Evolutionary conservation across 2,329 filamentous ascomycete species (phyloP).

Genomic region (Ascochyta pisi): DNA sequence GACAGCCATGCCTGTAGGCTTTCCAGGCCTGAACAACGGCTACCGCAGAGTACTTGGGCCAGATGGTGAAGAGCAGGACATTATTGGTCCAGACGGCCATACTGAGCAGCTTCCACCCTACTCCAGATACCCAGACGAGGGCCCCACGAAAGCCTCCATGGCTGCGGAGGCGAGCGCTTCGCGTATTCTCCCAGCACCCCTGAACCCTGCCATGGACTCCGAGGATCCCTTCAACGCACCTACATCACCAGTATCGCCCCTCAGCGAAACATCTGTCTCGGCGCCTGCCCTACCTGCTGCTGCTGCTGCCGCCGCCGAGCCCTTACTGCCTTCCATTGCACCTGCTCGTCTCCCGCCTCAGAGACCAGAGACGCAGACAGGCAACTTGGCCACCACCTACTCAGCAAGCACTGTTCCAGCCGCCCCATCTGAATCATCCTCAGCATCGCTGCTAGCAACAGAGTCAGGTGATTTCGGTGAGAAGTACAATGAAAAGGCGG

Average conservation of each 20-base stretch:
- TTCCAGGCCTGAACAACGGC: constrained; percentile 68
- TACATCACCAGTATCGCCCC: constrained; percentile 32
- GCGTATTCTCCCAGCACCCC: constrained; percentile 31
- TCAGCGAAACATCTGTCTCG: constrained; percentile 28
- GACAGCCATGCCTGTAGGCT: constrained; percentile 71
- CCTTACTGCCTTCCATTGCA: constrained; percentile 32
- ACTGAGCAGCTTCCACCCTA: constrained; percentile 92
- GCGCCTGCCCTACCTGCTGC: constrained; percentile 25
- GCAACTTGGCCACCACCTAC: constrained; percentile 26
- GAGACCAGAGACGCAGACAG: constrained; percentile 43
- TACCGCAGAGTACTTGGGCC: constrained; percentile 78
- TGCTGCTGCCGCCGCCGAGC: constrained; percentile 28
- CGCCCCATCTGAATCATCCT: constrained; percentile 38
- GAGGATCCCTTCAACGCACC: constrained; percentile 35
- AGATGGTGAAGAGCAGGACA: constrained; percentile 85
- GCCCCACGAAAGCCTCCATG: constrained; percentile 63
- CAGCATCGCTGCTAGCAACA: constrained; percentile 33
- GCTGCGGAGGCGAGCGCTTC: constrained; percentile 45
- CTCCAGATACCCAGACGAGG: constrained; percentile 83
- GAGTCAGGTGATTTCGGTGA: constrained; percentile 29
- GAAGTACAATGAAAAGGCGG: constrained; percentile 31
- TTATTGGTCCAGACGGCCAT: constrained; percentile 87
- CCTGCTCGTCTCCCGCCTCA: constrained; percentile 40
- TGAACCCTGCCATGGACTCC: constrained; percentile 24
- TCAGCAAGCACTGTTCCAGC: constrained; percentile 29